phyloP scores from a whole-genome alignment of 192 early-diverging fungal species.

The Allomyces javanicus region DNA sequence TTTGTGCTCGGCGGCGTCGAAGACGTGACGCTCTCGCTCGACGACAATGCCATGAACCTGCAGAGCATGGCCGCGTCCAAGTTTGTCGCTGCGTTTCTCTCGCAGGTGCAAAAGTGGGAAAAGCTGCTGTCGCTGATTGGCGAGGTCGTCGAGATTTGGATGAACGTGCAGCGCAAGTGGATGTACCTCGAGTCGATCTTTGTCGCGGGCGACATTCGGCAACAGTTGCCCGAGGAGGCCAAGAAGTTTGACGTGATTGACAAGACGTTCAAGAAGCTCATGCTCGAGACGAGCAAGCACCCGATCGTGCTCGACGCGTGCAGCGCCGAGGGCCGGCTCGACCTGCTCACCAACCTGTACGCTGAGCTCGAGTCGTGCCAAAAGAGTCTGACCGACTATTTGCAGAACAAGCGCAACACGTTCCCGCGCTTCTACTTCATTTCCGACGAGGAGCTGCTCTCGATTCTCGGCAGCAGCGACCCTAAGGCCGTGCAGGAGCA shows the following conservation, averaged over 20 bases:
- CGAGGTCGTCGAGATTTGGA: constrained; percentile 96
- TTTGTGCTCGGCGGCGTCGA: constrained; percentile 94
- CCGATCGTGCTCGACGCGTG: constrained; percentile 91
- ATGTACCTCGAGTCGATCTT: constrained; percentile 99
- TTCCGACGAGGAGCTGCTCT: constrained; percentile 96
- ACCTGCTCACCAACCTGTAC: constrained; percentile 77
- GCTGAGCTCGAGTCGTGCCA: constrained; percentile 88
- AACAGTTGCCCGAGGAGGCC: constrained; percentile 83
- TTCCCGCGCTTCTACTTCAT: constrained; percentile 99
- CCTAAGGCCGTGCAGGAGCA: constrained; percentile 90
- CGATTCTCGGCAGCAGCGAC: constrained; percentile 97
- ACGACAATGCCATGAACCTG: constrained; percentile 86
- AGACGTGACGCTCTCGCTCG: constrained; percentile 84
- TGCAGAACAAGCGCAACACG: constrained; percentile 84
- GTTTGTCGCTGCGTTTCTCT: constrained; percentile 94
- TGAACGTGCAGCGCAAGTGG: constrained; percentile 99
- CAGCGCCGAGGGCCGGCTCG: constrained; percentile 76
- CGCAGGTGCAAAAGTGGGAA: constrained; percentile 85
- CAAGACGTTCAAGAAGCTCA: constrained; percentile 88
- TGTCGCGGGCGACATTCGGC: constrained; percentile 90
- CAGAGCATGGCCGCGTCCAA: constrained; percentile 92
- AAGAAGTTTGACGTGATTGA: constrained; percentile 92
- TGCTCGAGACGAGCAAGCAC: constrained; percentile 98
- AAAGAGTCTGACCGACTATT: constrained; percentile 92
- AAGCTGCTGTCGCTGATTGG: constrained; percentile 90